Conservation (phyloP, 371 early-diverging fungal species). For the Mucor racemosus region DNA sequence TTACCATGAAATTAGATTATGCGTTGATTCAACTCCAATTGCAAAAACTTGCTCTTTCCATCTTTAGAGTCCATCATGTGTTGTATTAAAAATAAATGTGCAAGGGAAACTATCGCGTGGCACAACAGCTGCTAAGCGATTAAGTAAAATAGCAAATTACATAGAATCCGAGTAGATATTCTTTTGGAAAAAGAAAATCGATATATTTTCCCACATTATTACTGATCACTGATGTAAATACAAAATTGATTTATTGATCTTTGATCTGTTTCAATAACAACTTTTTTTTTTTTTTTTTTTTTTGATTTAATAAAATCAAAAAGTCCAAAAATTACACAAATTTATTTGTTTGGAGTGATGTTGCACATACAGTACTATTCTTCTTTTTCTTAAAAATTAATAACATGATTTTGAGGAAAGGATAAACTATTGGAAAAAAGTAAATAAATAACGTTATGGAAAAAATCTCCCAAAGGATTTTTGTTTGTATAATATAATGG, state of each 20-base stretch:
- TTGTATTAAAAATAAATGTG: conserved; percentile 2
- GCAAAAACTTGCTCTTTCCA: not conserved
- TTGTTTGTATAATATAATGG: conserved; percentile 2
- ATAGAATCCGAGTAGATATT: not conserved
- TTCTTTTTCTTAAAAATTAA: conserved; percentile 8
- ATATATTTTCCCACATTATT: too few species aligned
- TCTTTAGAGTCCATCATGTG: conserved; percentile 8
- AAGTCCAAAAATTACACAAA: not conserved
- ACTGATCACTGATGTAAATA: too few species aligned
- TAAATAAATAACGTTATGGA: not conserved
- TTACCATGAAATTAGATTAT: too few species aligned
- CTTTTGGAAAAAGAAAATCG: not conserved
- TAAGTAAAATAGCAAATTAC: not conserved
- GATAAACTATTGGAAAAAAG: not conserved
- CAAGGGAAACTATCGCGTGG: conserved; percentile 19
- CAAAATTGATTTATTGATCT: too few species aligned
- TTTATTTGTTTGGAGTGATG: conserved; percentile 19
- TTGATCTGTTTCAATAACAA: not conserved
- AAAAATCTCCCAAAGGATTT: conserved; percentile 7
- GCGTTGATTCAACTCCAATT: too few species aligned
- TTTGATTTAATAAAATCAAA: not conserved
- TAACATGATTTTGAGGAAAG: conserved; percentile 14
- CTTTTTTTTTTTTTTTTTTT: too few species aligned
- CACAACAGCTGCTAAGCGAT: conserved; percentile 16
- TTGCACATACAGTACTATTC: conserved; percentile 8